Conservation (phyloP, 352 stramenopile species). For the Pythium rhizo-oryzae region DNA sequence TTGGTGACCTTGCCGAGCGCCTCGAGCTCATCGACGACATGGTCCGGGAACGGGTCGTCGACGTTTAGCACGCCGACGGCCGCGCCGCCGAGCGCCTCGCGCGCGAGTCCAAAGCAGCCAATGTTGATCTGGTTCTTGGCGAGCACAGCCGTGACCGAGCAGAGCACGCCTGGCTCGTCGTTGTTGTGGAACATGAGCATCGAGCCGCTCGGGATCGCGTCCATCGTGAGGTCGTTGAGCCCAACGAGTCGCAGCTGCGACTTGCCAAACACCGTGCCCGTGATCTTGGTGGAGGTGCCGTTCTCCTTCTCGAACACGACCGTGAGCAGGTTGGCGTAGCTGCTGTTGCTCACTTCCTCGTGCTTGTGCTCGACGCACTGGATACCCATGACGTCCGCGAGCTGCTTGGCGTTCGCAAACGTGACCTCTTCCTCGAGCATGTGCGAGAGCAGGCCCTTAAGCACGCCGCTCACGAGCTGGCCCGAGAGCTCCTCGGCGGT, state of each 20-base stretch:
- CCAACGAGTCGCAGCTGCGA: slow-evolving; percentile 87
- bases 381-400: slow-evolving; percentile 91
- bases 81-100: slow-evolving; percentile 57
- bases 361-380: slow-evolving; percentile 91
- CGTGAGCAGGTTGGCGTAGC: slow-evolving; percentile 91
- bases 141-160: slow-evolving; percentile 94
- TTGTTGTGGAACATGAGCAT: slow-evolving; percentile 96
- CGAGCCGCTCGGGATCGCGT: slow-evolving; percentile 83
- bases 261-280: slow-evolving; percentile 90
- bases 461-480: slow-evolving; percentile 86
- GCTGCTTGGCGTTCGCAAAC: slow-evolving; percentile 84
- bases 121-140: slow-evolving; percentile 95
- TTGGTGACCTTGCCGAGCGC: slow-evolving; percentile 76
- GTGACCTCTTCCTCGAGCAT: slow-evolving; percentile 92
- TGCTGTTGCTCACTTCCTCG: slow-evolving; percentile 67
- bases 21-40: slow-evolving; percentile 85
- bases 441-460: slow-evolving; percentile 91
- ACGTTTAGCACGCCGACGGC: slow-evolving; percentile 90
- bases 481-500: slow-evolving; percentile 81
- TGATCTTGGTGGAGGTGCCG: slow-evolving; percentile 79
- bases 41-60: slow-evolving; percentile 86
- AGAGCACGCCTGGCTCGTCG: slow-evolving; percentile 93
- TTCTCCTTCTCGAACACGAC: slow-evolving; percentile 92
- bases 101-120: slow-evolving; percentile 89
- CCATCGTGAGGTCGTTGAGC: slow-evolving; percentile 88